Evolutionary conservation across 805 yeast species (phyloP), one percentile per base, ranked within the genome.

Genomic region (Metschnikowia peoriensis): DNA sequence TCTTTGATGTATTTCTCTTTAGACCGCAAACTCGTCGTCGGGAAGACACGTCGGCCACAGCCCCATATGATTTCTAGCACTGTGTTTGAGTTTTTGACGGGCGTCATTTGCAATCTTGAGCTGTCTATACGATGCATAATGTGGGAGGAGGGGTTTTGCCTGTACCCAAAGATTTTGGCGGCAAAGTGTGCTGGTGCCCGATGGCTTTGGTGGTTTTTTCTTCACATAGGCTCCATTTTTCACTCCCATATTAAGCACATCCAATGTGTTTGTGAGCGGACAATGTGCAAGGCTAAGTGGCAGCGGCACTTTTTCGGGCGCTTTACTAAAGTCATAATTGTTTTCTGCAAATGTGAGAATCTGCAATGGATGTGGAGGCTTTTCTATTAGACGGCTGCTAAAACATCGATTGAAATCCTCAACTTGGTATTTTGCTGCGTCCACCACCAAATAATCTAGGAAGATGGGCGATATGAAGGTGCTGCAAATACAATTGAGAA

Each of bases 231-330:
- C 74, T 0, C 93, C 92, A 55, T 82, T 82, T 54, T 77, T 81
- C 5, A 85, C 80, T 0, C 89, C 90, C 57, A 80, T 79, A 41
- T 80, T 74, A 11, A 85, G 66, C 1, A 79, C 73, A 53, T 81
- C 78, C 0, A 61, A 47, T 11, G 56, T 50, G 6, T 62, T 57
- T 1, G 55, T 50, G 7, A 65, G 64, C 1, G 56, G 57, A 9
- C 70, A 55, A 43, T 68, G 60, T 8, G 71, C 57, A 14, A 74
- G 50, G 4, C 74, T 66, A 14, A 70, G 47, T 10, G 66, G 68
- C 39, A 70, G 67, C 10, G 79, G 76, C 12, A 42, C 51, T 0
- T 53, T 46, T 6, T 39, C 46, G 2, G 53, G 50, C 12, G 32
- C 22, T 43, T 70, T 73, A 44, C 62, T 64, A 56, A 51, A 72